Base-by-base conservation (phyloP, 2,329 filamentous ascomycete species). In the Epichloe festucae region DNA sequence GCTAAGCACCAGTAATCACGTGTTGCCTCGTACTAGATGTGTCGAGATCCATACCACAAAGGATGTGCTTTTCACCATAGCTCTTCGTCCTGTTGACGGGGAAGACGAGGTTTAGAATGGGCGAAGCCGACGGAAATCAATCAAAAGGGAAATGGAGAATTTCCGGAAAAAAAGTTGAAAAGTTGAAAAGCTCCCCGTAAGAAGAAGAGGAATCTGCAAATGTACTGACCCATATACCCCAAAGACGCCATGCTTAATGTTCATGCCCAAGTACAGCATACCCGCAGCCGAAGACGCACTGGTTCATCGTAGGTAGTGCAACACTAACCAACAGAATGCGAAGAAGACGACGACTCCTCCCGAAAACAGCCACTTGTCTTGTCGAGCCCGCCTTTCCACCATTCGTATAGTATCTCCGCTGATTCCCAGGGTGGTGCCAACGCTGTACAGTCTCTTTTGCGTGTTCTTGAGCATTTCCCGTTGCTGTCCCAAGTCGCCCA, bases 281-380 rank as follows among this genome's bases (percentile, higher is more conserved):
- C 31, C 36, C 39, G 42, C 48, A 17, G 14, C 48, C 8, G 8
- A 50, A 21, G 52, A 17, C 41, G 40, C 12, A 36, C 43, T 15
- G 46, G 5, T n/a, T 54, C 56, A 63, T 65, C 87, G 74, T 69
- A 98, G 67, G 65, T 81, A 97, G 69, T 90, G 86, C 63, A 98
- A 65, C 52, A 95, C 89, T 57, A 93, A 70, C 82, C 89, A 97
- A 68, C 91, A 95, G 65, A 98, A 98, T 39, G 79, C 64, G 61
- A 97, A 87, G 67, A 98, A 98, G 38, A 93, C 69, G 5, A 94
- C 69, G 3, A 91, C 89, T 0, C 93, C 89, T 0, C 74, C 85
- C 77, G 86, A 87, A 67, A 98, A 98, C 38, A 98, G 95, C 89
- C 90, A 97, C 70, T 96, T 97, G 67, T 98, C 93, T 73, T 97